Conservation (phyloP, 495 filamentous ascomycete species). For the Tetracladium setigerum region DNA sequence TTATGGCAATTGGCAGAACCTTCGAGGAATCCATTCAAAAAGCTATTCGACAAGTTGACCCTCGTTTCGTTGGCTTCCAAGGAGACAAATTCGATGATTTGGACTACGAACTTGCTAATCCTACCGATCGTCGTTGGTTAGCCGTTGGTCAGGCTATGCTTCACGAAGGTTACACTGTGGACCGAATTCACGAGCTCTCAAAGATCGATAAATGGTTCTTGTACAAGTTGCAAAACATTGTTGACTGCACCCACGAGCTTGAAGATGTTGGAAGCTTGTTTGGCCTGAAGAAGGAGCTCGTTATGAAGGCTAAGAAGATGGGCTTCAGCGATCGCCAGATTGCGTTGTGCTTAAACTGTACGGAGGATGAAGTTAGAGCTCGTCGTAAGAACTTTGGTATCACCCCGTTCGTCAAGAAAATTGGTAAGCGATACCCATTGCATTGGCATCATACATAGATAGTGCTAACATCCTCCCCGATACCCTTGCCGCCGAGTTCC, state of each 20-base stretch:
- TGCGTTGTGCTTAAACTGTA: slow-evolving; percentile 71
- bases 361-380: slow-evolving; percentile 85
- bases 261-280: slow-evolving; percentile 81
- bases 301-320: slow-evolving; percentile 90
- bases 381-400: slow-evolving; percentile 80
- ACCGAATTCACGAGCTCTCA: slow-evolving; percentile 82
- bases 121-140: slow-evolving; percentile 91
- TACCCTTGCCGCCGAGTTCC: slow-evolving; percentile 94
- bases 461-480: slow-evolving; percentile 46
- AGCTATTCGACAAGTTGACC: slow-evolving; percentile 93
- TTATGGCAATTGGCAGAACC: slow-evolving; percentile 97
- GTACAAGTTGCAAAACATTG: slow-evolving; percentile 94
- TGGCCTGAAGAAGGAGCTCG: slow-evolving; percentile 76
- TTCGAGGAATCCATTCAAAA: slow-evolving; percentile 99
- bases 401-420: slow-evolving; percentile 79
- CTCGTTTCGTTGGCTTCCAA: slow-evolving; percentile 86
- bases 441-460: neutral
- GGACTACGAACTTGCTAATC: slow-evolving; percentile 82
- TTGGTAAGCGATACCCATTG: slow-evolving; percentile 84
- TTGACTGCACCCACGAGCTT: slow-evolving; percentile 79
- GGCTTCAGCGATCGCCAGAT: slow-evolving; percentile 98
- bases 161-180: slow-evolving; percentile 89
- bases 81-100: slow-evolving; percentile 90
- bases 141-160: slow-evolving; percentile 97
- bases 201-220: slow-evolving; percentile 98